These are phyloP conservation scores for Podaxis sp. DNA, from an alignment of 768 basidiomycete genomes.

Conservation along the genomic window DNA sequence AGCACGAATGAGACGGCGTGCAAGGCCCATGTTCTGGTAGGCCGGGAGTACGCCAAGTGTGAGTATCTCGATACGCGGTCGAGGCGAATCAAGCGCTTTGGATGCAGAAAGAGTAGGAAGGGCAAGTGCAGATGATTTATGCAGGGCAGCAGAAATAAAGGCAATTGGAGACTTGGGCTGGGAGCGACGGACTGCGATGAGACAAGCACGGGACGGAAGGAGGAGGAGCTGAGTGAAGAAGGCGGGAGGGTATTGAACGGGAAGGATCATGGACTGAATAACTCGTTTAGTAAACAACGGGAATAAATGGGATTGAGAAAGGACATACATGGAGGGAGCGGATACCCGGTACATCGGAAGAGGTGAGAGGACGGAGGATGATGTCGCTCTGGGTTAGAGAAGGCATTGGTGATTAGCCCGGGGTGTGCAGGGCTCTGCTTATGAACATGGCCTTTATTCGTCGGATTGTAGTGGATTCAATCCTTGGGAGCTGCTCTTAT, in stretches of 20 bases:
- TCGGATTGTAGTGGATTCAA: not conserved
- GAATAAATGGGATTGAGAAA: not conserved
- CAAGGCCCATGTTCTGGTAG: conserved; percentile 43
- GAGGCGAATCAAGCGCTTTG: conserved; percentile 19
- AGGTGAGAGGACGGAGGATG: conserved; percentile 33
- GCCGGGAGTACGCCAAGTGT: conserved; percentile 51
- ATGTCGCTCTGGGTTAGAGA: conserved; percentile 22
- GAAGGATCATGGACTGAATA: conserved; percentile 34
- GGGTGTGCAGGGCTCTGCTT: not conserved
- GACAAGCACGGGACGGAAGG: conserved; percentile 38
- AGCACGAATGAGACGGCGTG: conserved; percentile 37
- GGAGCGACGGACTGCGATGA: conserved; percentile 35
- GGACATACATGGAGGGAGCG: conserved; percentile 43
- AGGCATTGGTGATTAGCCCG: conserved; percentile 14
- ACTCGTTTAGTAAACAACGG: conserved; percentile 1
- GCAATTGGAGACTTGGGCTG: conserved; percentile 34
- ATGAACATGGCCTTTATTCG: not conserved
- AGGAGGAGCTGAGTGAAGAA: conserved; percentile 50
- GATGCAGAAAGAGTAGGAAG: conserved; percentile 16
- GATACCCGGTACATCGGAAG: conserved; percentile 33
- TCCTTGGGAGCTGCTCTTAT: not conserved
- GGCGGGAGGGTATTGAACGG: conserved; percentile 39
- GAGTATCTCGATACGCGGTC: conserved; percentile 45
- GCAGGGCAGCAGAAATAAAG: conserved; percentile 42
- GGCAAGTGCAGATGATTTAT: conserved; percentile 17